phyloP scores from a whole-genome alignment of 768 basidiomycete species.

The Galerina sulciceps region DNA sequence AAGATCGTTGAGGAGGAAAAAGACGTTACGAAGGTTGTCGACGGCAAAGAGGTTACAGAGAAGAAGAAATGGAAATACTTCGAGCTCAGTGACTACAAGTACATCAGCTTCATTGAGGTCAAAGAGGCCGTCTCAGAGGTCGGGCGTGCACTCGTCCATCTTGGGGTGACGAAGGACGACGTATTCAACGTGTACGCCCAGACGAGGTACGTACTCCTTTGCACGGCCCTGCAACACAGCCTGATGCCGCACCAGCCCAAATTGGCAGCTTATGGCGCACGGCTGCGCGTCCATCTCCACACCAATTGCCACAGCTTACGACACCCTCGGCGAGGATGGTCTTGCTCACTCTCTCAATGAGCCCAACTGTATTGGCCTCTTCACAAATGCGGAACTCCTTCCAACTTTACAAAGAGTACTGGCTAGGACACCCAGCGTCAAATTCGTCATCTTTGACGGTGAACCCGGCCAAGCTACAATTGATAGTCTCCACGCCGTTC shows the following conservation, averaged over 20 bases:
- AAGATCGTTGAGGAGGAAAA: conserved; percentile 83
- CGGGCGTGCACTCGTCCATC: conserved; percentile 71
- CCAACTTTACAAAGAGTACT: conserved; percentile 76
- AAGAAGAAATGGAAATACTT: conserved; percentile 98
- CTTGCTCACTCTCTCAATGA: conserved; percentile 87
- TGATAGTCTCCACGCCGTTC: conserved; percentile 57
- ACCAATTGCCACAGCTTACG: conserved; percentile 93
- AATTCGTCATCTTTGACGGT: conserved; percentile 88
- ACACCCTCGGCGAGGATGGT: conserved; percentile 89
- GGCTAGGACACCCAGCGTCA: conserved; percentile 72
- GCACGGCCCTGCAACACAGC: neutral
- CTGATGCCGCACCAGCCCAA: conserved; percentile 48
- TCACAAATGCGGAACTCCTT: conserved; percentile 92
- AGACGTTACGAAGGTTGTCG: conserved; percentile 82
- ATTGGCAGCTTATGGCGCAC: conserved; percentile 89
- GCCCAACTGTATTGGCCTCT: conserved; percentile 81
- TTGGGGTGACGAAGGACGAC: conserved; percentile 69
- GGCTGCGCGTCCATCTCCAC: conserved; percentile 80
- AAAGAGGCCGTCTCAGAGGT: conserved; percentile 66
- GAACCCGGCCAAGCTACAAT: conserved; percentile 54
- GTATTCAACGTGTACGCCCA: conserved; percentile 91
- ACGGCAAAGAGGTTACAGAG: conserved; percentile 82
- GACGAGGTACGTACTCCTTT: conserved; percentile 63
- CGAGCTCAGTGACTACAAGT: conserved; percentile 89
- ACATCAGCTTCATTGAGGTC: conserved; percentile 73